Evolutionary conservation across 106 monocot genomes (phyloP), one percentile per base, ranked within the genome.

Genomic region (Agapanthus africanus): DNA sequence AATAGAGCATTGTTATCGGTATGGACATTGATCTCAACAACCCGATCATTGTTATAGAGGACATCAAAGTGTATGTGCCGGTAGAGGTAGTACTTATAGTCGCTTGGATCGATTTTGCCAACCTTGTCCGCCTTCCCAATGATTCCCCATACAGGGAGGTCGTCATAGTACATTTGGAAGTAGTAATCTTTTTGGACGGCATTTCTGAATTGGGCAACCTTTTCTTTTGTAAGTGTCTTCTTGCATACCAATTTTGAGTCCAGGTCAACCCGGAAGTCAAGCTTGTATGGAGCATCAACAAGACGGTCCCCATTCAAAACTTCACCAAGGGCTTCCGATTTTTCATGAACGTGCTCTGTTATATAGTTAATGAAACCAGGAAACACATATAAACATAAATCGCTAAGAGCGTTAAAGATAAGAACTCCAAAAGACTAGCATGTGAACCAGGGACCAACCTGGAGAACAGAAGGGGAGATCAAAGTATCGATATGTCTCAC

Each of bases 401-500:
- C 15, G 36, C 35, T 19, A 18, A 51, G 13, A 7, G 16, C n/a
- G 63, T 25, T 7, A 37, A 4, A 60, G 37, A 63, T 47, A 42
- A 36, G n/a, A 27, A 54, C 36, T 22, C 18, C 10, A 40, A 36
- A 65, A n/a, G 35, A 1, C 66, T 70, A 61, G 35, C 18, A 34
- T 36, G 36, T n/a, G 16, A 61, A 61, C 35, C 16, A 33, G 39
- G 22, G 6, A 66, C 40, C 42, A 72, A 89, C 88, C 82, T 82
- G 83, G 84, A 71, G 66, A 54, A 70, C 87, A 84, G 75, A 91
- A 87, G 22, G 91, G 87, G 50, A 91, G 91, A 68, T 91, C 87
- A 67, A 84, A 91, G 79, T 79, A 87, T 37, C 91, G 80, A 60
- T 91, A 91, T 11, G 91, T 91, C 70, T 87, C 91, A 44, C 88